Base-by-base conservation (phyloP, 2,329 filamentous ascomycete genomes). In the Fusarium secorum region DNA sequence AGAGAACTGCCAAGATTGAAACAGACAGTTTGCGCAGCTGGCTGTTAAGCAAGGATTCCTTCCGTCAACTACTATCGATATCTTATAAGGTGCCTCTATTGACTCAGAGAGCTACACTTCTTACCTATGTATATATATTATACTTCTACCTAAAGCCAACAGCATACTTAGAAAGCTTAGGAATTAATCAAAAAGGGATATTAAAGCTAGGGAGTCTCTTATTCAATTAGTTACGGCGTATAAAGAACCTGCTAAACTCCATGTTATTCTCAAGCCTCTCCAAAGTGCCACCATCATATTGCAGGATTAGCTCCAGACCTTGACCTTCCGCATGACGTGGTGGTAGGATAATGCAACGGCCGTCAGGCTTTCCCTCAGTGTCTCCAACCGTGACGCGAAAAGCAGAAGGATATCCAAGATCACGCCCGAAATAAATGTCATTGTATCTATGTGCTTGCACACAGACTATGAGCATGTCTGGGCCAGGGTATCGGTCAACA, bases 401-500 rank as follows among this genome's bases (percentile, higher is more conserved):
- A 5, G 62, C 62, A 15, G 41, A 45, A 7, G 62, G 49, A 20
- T 56, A 62, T 1, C 51, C 32, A n/a, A 65, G 41, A 5, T 49
- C 26, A 33, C 24, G 32, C 1, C 62, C 62, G 11, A 65, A 65
- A 36, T 55, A 48, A 26, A 62, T 62, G 10, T 62, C 62, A 9
- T 65, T 62, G 2, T 49, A 65, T 17, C 15, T 30, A 11, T 65
- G 62, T 4, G 39, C 32, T 35, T 65, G 62, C 2, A 65, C 22
- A 33, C 62, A 65, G 42, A 65, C 62, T n/a, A 65, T 65, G 5
- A 65, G 62, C 57, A 65, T 62, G 30, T 65, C 62, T 2, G 62
- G 62, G 1, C 62, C 62, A 1, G 62, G 62, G 36, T 56, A 65
- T 26, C 62, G 62, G 42, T 65, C 41, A 15, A 41, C 58, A 20